Percentiles rank a stretch among this genome's conserved stretches.
Conservation (phyloP, 2,329 filamentous ascomycete species). For the Fusarium robinianum region DNA sequence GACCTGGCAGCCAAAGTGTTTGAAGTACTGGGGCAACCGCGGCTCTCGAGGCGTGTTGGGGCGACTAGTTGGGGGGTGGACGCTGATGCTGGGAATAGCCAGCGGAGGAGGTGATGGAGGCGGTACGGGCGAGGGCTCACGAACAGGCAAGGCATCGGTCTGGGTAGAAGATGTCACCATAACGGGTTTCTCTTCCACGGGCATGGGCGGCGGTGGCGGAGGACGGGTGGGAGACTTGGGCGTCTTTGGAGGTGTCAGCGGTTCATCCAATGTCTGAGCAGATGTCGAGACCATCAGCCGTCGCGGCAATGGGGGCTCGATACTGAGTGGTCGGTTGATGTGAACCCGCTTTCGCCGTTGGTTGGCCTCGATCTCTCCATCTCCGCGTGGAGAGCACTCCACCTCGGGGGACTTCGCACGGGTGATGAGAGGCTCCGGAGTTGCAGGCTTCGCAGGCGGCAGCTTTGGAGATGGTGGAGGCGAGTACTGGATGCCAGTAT, state of each 20-base stretch:
- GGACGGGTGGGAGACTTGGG: slow-evolving; percentile 57
- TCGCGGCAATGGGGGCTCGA: slow-evolving; percentile 49
- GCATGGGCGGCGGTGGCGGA: slow-evolving; percentile 48
- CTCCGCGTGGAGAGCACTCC: slow-evolving; percentile 50
- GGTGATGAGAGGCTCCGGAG: slow-evolving; percentile 47
- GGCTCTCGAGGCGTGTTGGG: slow-evolving; percentile 78
- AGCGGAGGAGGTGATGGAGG: slow-evolving; percentile 47
- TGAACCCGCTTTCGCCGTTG: slow-evolving; percentile 72
- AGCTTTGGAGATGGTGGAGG: slow-evolving; percentile 75
- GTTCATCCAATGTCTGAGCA: slow-evolving; percentile 65
- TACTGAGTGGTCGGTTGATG: slow-evolving; percentile 53
- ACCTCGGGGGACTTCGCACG: slow-evolving; percentile 48
- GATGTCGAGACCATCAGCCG: slow-evolving; percentile 66
- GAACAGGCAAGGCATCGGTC: slow-evolving; percentile 49
- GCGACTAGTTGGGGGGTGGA: slow-evolving; percentile 84
- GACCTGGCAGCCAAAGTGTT: slow-evolving; percentile 85
- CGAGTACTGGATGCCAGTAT: slow-evolving; percentile 80
- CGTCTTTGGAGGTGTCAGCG: slow-evolving; percentile 67
- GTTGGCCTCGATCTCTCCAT: slow-evolving; percentile 71
- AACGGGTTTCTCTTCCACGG: slow-evolving; percentile 41
- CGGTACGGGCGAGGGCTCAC: background rate
- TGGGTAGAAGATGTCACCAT: slow-evolving; percentile 66
- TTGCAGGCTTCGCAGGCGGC: slow-evolving; percentile 45
- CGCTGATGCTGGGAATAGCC: slow-evolving; percentile 82
- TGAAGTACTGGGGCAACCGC: slow-evolving; percentile 78